These are phyloP conservation scores for Pseudogymnoascus sp. DNA, from an alignment of 2,329 filamentous ascomycete species.

Conservation along the genomic window DNA sequence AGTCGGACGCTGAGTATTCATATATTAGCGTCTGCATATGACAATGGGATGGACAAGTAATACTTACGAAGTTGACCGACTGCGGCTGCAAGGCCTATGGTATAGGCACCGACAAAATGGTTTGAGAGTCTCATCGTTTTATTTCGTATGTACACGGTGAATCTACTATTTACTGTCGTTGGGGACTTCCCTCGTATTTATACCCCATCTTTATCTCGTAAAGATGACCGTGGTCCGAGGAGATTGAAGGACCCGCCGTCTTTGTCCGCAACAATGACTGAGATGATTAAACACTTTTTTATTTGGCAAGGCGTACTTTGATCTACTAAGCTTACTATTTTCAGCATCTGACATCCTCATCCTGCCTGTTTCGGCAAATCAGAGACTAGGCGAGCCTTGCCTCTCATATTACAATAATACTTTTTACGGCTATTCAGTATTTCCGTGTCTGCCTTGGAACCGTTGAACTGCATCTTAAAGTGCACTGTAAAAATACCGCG, in stretches of 20 bases:
- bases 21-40: not conserved
- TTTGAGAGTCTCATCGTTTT: not conserved
- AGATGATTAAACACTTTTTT: not conserved
- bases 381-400: no score
- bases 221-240: not conserved
- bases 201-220: not conserved
- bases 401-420: no score
- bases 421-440: no score
- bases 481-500: no score
- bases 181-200: not conserved
- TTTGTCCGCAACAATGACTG: not conserved
- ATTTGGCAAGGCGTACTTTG: not conserved
- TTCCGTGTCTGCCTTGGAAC: no score
- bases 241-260: not conserved
- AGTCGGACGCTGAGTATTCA: not conserved
- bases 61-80: not conserved
- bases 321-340: no score
- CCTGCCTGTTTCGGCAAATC: no score
- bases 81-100: not conserved
- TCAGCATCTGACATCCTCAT: no score
- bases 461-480: no score
- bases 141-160: not conserved
- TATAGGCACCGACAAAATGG: not conserved
- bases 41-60: not conserved
- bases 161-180: not conserved